A percentile compares a stretch with the other conserved stretches of the same genome.
Evolutionary conservation across 306 rosid genomes (phyloP).

Genomic region (Malus orientalis): DNA sequence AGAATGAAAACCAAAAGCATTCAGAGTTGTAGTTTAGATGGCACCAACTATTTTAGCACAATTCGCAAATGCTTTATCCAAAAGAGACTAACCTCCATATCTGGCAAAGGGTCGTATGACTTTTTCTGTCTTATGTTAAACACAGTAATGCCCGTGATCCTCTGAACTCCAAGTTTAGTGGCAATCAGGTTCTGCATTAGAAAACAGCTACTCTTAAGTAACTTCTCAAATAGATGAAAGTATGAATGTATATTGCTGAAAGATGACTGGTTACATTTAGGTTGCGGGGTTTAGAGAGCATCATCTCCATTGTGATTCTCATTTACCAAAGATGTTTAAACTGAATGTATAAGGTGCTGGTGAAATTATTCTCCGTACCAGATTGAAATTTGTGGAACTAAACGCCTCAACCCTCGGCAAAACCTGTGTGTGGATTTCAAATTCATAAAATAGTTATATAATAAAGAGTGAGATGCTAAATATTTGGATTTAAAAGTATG

Average conservation of each 20-base stretch:
- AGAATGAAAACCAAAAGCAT: not conserved
- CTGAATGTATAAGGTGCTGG: not conserved
- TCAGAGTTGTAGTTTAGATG: not conserved
- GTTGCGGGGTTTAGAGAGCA: too few species aligned
- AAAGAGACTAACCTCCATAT: slow-evolving; percentile 65
- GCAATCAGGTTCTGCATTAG: slow-evolving; percentile 78
- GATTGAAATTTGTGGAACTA: slow-evolving; percentile 33
- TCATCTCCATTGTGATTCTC: not conserved
- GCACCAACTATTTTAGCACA: not conserved
- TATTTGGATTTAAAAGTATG: not conserved
- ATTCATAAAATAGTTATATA: slow-evolving; percentile 2
- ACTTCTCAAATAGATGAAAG: not conserved
- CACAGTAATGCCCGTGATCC: slow-evolving; percentile 73
- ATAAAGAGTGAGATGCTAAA: not conserved
- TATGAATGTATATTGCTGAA: not conserved
- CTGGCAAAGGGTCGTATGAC: slow-evolving; percentile 71
- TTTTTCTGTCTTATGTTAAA: slow-evolving; percentile 63
- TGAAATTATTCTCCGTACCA: slow-evolving; percentile 41
- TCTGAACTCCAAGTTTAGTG: slow-evolving; percentile 89
- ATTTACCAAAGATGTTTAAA: not conserved
- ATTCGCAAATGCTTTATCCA: too few species aligned
- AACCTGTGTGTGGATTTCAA: slow-evolving; percentile 21
- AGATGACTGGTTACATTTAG: not conserved
- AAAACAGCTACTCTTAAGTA: slow-evolving; percentile 4
- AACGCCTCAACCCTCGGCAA: slow-evolving; percentile 29